A percentile compares a stretch with the other conserved stretches of the same genome.
phyloP scores from a whole-genome alignment of 1,139 yeast species.

The Candida albicans region DNA sequence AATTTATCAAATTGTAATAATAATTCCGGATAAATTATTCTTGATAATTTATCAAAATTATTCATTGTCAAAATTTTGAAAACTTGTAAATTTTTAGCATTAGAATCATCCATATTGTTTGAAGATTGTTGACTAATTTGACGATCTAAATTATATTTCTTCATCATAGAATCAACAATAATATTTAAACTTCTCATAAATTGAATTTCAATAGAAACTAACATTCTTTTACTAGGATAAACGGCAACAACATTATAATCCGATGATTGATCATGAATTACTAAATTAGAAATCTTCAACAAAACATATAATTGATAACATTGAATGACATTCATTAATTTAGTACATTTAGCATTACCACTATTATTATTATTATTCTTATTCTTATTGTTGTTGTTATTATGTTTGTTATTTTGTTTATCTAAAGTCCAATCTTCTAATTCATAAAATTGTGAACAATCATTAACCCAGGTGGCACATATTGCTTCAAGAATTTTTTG shows the following conservation, averaged over 20 bases:
- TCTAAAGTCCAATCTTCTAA: constrained; percentile 42
- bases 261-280: constrained; percentile 19
- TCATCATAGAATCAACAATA: constrained; percentile 45
- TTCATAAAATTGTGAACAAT: constrained; percentile 48
- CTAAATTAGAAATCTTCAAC: constrained; percentile 27
- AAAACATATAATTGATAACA: constrained; percentile 39
- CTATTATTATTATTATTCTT: too few species aligned
- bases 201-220: constrained; percentile 48
- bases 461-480: constrained; percentile 51
- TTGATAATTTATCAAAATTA: constrained; percentile 41
- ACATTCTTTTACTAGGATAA: constrained; percentile 42
- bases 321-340: constrained; percentile 36
- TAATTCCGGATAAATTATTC: constrained; percentile 34
- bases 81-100: constrained; percentile 16
- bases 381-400: too few species aligned
- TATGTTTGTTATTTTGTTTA: not conserved
- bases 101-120: constrained; percentile 12
- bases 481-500: constrained; percentile 45
- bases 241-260: constrained; percentile 32
- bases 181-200: constrained; percentile 48
- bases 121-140: constrained; percentile 4
- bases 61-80: constrained; percentile 49
- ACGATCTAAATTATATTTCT: constrained; percentile 40
- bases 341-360: constrained; percentile 29
- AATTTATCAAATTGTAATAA: constrained; percentile 35